Conservation (phyloP, 768 basidiomycete genomes). For the Rhizopogon sp. region DNA sequence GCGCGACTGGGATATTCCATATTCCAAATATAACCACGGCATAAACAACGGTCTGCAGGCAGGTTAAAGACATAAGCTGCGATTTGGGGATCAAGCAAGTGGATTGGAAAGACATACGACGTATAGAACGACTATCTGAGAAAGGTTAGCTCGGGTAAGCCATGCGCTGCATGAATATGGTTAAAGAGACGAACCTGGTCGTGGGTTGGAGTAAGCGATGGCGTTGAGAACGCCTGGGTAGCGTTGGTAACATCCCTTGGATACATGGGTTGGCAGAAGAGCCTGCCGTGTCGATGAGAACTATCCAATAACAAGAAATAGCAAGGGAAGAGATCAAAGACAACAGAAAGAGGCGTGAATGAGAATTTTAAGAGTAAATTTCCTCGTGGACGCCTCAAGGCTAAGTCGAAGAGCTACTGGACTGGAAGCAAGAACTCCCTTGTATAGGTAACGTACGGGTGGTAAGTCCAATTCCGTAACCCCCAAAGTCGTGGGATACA, state of each 20-base stretch:
- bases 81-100: conserved; percentile 5
- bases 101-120: conserved; percentile 47
- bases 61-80: conserved; percentile 3
- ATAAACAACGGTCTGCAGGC: conserved; percentile 70
- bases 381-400: conserved; percentile 30
- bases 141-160: conserved; percentile 14
- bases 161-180: conserved; percentile 15
- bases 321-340: conserved; percentile 4
- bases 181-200: conserved; percentile 54
- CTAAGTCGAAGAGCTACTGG: conserved; percentile 2
- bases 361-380: conserved; percentile 14
- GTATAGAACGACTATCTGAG: conserved; percentile 68
- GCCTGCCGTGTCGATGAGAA: conserved; percentile 19
- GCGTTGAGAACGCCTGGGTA: conserved; percentile 27
- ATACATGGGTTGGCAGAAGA: conserved; percentile 27
- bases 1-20: conserved; percentile 81
- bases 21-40: conserved; percentile 82
- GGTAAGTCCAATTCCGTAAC: conserved; percentile 5
- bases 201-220: conserved; percentile 55
- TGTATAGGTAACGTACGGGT: not conserved
- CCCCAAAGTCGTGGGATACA: conserved; percentile 17
- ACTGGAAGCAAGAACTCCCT: not conserved
- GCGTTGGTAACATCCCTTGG: conserved; percentile 28
- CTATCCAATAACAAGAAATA: conserved; percentile 3
- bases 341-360: conserved; percentile 10